These are phyloP conservation scores for Neonectria ditissima DNA, from an alignment of 2,329 filamentous ascomycete species.

Conservation along the genomic window DNA sequence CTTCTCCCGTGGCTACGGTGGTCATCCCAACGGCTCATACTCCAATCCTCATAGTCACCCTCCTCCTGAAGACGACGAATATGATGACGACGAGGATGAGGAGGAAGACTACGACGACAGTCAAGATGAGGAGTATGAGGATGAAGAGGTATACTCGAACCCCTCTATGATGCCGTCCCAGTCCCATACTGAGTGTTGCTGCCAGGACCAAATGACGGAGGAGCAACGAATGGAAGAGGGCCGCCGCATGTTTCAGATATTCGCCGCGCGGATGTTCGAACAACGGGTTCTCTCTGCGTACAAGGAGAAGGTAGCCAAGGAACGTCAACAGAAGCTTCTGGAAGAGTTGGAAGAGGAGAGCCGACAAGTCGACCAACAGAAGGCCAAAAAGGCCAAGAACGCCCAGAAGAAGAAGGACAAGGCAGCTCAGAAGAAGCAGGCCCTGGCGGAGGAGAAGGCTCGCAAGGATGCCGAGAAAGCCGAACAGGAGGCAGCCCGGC, in stretches of 20 bases:
- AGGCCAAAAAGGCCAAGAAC: slow-evolving; percentile 93
- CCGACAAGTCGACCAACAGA: slow-evolving; percentile 79
- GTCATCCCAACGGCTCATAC: slow-evolving; percentile 71
- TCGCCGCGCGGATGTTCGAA: slow-evolving; percentile 99
- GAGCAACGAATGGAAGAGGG: slow-evolving; percentile 99
- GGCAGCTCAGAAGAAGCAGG: slow-evolving; percentile 87
- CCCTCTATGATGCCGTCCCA: slow-evolving; percentile 54
- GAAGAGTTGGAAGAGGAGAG: slow-evolving; percentile 92
- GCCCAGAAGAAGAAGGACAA: slow-evolving; percentile 97
- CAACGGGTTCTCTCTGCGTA: slow-evolving; percentile 97
- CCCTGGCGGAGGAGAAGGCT: slow-evolving; percentile 90
- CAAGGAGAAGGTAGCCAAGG: slow-evolving; percentile 93
- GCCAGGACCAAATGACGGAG: slow-evolving; percentile 94
- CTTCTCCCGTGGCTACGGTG: slow-evolving; percentile 68
- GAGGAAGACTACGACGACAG: slow-evolving; percentile 72
- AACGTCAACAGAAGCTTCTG: slow-evolving; percentile 89
- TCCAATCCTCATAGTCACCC: slow-evolving; percentile 76
- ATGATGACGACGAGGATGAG: slow-evolving; percentile 74
- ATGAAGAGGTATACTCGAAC: slow-evolving; percentile 78
- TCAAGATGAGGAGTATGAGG: slow-evolving; percentile 76
- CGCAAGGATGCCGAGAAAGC: slow-evolving; percentile 89
- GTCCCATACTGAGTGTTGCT: slow-evolving; percentile 59
- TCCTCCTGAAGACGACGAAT: slow-evolving; percentile 81
- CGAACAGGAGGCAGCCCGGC: slow-evolving; percentile 82
- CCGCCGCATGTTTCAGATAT: slow-evolving; percentile 98